Conservation (phyloP, 352 stramenopile species). For the Globisporangium solare region DNA sequence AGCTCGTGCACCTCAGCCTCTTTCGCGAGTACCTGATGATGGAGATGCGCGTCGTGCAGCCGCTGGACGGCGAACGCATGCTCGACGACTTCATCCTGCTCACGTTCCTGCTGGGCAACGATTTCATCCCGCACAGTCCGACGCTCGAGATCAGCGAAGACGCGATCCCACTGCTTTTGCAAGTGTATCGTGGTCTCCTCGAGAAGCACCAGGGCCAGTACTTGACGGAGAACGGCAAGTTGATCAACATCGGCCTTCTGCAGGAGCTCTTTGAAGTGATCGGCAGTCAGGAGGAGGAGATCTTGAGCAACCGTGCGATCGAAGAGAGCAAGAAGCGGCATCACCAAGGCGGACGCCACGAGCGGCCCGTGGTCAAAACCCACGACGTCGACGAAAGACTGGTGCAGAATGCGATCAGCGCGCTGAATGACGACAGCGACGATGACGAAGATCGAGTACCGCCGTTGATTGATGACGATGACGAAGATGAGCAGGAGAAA, state of each 20-base stretch:
- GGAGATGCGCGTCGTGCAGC: constrained; percentile 87
- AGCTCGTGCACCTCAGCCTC: constrained; percentile 95
- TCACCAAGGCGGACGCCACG: constrained; percentile 20
- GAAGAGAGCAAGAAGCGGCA: constrained; percentile 47
- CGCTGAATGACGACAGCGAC: constrained; percentile 28
- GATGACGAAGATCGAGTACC: constrained; percentile 17
- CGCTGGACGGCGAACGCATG: constrained; percentile 88
- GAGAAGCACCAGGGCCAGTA: constrained; percentile 88
- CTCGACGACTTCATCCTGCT: constrained; percentile 99
- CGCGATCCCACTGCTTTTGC: constrained; percentile 93
- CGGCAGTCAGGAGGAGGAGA: constrained; percentile 92
- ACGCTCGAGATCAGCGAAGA: constrained; percentile 98
- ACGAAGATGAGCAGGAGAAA: constrained; percentile 46
- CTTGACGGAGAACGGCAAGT: constrained; percentile 88
- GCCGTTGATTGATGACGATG: constrained; percentile 35
- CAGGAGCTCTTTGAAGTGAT: constrained; percentile 92
- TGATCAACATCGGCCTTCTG: constrained; percentile 88
- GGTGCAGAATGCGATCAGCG: constrained; percentile 42
- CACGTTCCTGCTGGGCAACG: constrained; percentile 99
- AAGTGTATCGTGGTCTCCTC: constrained; percentile 89
- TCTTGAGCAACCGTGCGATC: constrained; percentile 74
- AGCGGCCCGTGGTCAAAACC: constrained; percentile 15
- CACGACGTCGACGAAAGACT: constrained; percentile 42
- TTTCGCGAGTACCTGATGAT: constrained; percentile 97
- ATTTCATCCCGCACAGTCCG: constrained; percentile 99